phyloP scores from a whole-genome alignment of 2,329 filamentous ascomycete genomes.

The Botrytis deweyae region DNA sequence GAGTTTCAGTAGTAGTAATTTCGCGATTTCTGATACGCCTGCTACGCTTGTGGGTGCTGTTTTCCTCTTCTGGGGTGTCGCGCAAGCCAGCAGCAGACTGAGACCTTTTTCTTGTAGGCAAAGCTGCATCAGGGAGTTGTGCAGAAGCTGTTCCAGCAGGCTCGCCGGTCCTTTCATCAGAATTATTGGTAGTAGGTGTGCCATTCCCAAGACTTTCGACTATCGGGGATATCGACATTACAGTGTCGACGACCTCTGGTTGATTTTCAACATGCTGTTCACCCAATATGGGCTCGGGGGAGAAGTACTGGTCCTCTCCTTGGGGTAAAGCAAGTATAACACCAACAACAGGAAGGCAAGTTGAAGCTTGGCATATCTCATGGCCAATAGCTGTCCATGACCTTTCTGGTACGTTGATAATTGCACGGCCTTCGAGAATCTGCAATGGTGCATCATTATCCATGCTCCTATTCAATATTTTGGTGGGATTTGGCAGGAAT shows the following conservation, averaged over 20 bases:
- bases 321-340: slow-evolving; percentile 31
- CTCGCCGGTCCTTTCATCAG: slow-evolving; percentile 28
- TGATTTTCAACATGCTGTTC: slow-evolving; percentile 27
- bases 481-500: slow-evolving; percentile 56
- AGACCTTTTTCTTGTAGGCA: slow-evolving; percentile 56
- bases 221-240: slow-evolving; percentile 31
- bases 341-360: slow-evolving; percentile 27
- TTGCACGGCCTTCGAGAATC: slow-evolving; percentile 21
- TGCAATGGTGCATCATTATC: slow-evolving; percentile 20
- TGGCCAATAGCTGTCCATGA: slow-evolving; percentile 37
- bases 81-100: slow-evolving; percentile 60
- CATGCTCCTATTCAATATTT: slow-evolving; percentile 12
- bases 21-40: slow-evolving; percentile 65
- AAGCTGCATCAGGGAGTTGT: slow-evolving; percentile 29
- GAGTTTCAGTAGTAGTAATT: slow-evolving; percentile 48
- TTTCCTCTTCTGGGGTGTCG: slow-evolving; percentile 57
- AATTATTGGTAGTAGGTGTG: slow-evolving; percentile 26
- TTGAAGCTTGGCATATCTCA: slow-evolving; percentile 29
- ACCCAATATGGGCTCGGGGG: background rate
- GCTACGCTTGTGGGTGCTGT: slow-evolving; percentile 58
- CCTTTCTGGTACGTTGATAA: slow-evolving; percentile 29
- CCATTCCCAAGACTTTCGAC: slow-evolving; percentile 25
- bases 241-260: slow-evolving; percentile 34
- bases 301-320: slow-evolving; percentile 22
- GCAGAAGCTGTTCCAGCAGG: slow-evolving; percentile 31